Evolutionary conservation across 139 green algal species (phyloP).

Genomic region (Diplosphaera chodatii): DNA sequence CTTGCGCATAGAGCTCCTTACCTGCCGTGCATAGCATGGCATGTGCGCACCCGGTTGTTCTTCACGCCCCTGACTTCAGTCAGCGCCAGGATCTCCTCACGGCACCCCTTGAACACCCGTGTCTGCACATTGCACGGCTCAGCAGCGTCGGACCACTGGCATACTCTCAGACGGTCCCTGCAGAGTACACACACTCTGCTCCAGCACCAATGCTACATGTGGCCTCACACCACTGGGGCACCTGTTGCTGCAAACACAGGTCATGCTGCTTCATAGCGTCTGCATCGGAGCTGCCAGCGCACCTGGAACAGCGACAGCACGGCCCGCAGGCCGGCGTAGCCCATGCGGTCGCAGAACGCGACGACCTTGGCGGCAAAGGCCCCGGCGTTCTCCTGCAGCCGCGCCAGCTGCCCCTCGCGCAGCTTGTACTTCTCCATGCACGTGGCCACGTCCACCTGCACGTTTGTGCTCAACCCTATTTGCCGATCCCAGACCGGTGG

Average conservation of each 20-base stretch:
- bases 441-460: constrained; percentile 36
- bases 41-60: constrained; percentile 5
- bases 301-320: constrained; percentile 74
- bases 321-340: constrained; percentile 62
- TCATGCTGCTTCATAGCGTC: no score
- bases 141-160: no score
- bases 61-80: constrained; percentile 66
- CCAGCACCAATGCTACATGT: no score
- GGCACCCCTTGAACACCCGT: constrained; percentile 56
- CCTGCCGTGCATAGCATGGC: no score
- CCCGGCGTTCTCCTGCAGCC: constrained; percentile 37
- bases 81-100: constrained; percentile 68
- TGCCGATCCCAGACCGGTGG: no score
- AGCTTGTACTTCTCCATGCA: constrained; percentile 52
- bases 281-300: no score
- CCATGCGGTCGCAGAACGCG: constrained; percentile 74
- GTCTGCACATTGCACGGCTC: constrained; percentile 2
- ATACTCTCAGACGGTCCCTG: no score
- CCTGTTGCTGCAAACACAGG: no score
- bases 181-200: no score
- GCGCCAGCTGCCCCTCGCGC: constrained; percentile 13
- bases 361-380: constrained; percentile 62
- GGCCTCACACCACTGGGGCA: no score
- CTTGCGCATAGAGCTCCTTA: no score
- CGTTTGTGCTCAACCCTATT: no score